A percentile compares a stretch with the other conserved stretches of the same genome.
phyloP scores from a whole-genome alignment of 768 basidiomycete genomes.

The Cubamyces sp. region DNA sequence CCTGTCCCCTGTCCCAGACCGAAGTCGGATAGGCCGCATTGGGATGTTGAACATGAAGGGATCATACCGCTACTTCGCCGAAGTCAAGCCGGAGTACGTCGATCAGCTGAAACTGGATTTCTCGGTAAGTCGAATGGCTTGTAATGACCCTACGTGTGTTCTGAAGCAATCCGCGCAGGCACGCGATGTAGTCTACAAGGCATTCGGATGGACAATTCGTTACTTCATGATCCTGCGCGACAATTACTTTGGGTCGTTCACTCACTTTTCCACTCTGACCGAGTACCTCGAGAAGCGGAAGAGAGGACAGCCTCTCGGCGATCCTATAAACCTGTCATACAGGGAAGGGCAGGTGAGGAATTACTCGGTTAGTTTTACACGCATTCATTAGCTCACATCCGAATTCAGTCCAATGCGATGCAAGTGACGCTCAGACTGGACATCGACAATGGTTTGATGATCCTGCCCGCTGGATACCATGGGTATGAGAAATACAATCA shows the following conservation, averaged over 20 bases:
- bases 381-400: background rate
- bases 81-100: conserved; percentile 67
- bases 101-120: conserved; percentile 78
- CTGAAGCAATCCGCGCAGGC: conserved; percentile 41
- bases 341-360: conserved; percentile 70
- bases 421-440: conserved; percentile 69
- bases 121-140: conserved; percentile 45
- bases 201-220: conserved; percentile 86
- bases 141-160: background rate
- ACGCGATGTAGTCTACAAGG: conserved; percentile 61
- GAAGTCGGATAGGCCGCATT: conserved; percentile 64
- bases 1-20: conserved; percentile 63
- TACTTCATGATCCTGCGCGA: conserved; percentile 88
- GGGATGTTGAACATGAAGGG: conserved; percentile 61
- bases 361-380: background rate
- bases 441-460: conserved; percentile 54
- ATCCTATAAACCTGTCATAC: conserved; percentile 81
- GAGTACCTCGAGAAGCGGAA: conserved; percentile 81
- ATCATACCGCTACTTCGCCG: conserved; percentile 75
- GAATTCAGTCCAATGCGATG: conserved; percentile 75
- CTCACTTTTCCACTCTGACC: conserved; percentile 84
- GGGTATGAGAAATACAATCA: conserved; percentile 53
- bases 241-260: conserved; percentile 94
- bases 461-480: conserved; percentile 70
- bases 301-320: conserved; percentile 66